Evolutionary conservation across 148 eudicot species (phyloP), one percentile per base, ranked within the genome.

Genomic region (Suaeda aralocaspica): DNA sequence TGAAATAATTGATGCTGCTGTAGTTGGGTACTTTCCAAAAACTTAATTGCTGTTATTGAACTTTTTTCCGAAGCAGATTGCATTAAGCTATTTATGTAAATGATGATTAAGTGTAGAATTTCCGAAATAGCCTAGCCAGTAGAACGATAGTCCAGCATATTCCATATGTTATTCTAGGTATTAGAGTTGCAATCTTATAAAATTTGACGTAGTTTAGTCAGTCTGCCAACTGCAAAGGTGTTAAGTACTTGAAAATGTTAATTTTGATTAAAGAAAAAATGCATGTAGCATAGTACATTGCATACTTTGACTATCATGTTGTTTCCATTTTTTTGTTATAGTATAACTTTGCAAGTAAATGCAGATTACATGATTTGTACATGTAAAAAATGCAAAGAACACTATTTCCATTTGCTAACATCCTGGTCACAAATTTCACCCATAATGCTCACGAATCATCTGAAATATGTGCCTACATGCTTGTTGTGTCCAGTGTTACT

Each of bases 1-100:
- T 0, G 88, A 89, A 16, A 79, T 94, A 67, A 67, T 85, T 58
- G 99, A 94, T 74, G 97, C 79, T 56, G 97, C 91, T 25, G 97
- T 94, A 22, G 83, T 79, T 18, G 86, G 83, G 99, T 94, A 85
- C 78, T 86, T 63, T 74, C 26, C 52, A 28, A 57, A 12, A 24
- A 64, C 57, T 22, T 68, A 28, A 16, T n/a, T 31, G 31, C 29
- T 21, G 18, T 36, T 60, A 8, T 34, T 9, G 4, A 34, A 2
- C 2, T 34, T 1, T 18, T n/a, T 33, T 6, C 16, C 25, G 19
- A 18, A 10, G 5, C 8, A 19, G 12, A 22, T 34, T n/a, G 18
- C 46, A 51, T 49, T 24, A 13, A 28, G 25, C 6, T 44, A 13
- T 42, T 15, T 30, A 29, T 4, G 12, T 66, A 29, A 14, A 29